A percentile compares a stretch with the other conserved stretches of the same genome.
phyloP scores from a whole-genome alignment of 192 early-diverging fungal species.

The Chytriomyces sp. region DNA sequence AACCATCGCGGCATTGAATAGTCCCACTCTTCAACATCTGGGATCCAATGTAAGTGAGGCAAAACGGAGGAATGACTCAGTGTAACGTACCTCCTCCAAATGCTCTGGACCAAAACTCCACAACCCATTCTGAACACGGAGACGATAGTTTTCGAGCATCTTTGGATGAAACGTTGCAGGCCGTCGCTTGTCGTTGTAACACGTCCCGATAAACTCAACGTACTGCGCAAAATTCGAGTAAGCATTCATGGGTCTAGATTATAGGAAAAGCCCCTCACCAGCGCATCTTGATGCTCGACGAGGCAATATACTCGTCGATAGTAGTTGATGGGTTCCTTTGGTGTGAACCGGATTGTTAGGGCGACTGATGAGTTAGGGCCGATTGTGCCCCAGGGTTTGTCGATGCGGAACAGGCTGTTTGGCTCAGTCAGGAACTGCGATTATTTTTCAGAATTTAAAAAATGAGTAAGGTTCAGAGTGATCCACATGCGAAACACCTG shows the following conservation, averaged over 20 bases:
- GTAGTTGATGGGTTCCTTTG: conserved; percentile 63
- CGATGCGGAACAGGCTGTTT: conserved; percentile 55
- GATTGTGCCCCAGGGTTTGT: conserved; percentile 59
- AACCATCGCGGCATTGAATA: conserved; percentile 43
- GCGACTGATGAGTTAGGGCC: conserved; percentile 56
- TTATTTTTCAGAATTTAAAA: no score
- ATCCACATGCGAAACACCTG: conserved; percentile 32
- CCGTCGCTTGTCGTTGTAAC: conserved; percentile 62
- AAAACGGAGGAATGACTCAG: conserved; percentile 13
- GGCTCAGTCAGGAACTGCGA: conserved; percentile 53
- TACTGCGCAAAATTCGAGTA: conserved; percentile 23
- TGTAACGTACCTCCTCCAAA: conserved; percentile 55
- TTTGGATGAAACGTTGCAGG: conserved; percentile 56
- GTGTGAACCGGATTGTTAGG: conserved; percentile 57
- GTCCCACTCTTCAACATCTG: conserved; percentile 53
- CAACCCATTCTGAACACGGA: conserved; percentile 55
- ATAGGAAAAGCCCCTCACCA: conserved; percentile 36
- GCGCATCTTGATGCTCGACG: conserved; percentile 60
- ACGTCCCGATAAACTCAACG: conserved; percentile 61
- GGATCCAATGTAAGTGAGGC: conserved; percentile 6
- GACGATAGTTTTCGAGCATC: conserved; percentile 52
- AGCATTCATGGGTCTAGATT: not conserved
- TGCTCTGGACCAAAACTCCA: conserved; percentile 62
- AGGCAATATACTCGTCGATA: conserved; percentile 62
- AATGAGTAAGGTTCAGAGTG: not conserved